Percentiles rank a stretch among this genome's conserved stretches.
These are phyloP conservation scores for Colletotrichum orchidophilum DNA, from an alignment of 2,329 filamentous ascomycete genomes.

Conservation along the genomic window DNA sequence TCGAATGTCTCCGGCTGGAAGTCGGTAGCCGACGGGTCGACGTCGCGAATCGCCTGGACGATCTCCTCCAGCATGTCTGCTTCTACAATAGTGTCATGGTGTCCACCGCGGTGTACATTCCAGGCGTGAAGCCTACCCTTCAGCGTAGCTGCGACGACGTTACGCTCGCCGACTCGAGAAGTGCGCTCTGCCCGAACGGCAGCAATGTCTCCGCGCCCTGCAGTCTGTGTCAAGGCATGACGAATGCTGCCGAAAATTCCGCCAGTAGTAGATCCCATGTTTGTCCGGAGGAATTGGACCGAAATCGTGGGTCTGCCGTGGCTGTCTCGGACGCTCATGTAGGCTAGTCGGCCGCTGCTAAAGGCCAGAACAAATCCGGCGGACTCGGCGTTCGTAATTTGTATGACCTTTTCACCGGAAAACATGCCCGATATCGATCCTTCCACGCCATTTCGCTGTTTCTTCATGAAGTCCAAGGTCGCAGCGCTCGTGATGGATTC, in stretches of 20 bases:
- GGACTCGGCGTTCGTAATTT: conserved; percentile 83
- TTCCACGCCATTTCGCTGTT: conserved; percentile 83
- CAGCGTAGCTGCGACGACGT: conserved; percentile 81
- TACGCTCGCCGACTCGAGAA: conserved; percentile 81
- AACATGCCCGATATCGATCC: conserved; percentile 77
- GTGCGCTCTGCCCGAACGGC: conserved; percentile 81
- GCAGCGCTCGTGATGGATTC: conserved; percentile 92
- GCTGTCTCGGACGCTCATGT: conserved; percentile 84
- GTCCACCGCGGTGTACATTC: conserved; percentile 89
- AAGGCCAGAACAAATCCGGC: conserved; percentile 88
- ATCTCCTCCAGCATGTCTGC: conserved; percentile 75
- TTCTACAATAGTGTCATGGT: conserved; percentile 78
- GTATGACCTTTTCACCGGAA: conserved; percentile 79
- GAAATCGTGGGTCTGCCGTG: conserved; percentile 86
- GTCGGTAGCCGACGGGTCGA: conserved; percentile 57
- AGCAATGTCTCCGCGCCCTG: conserved; percentile 79
- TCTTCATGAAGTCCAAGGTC: conserved; percentile 82
- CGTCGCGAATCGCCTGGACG: conserved; percentile 66
- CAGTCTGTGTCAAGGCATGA: conserved; percentile 75
- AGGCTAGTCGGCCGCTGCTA: conserved; percentile 86
- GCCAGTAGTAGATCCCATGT: conserved; percentile 62
- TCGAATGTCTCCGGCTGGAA: conserved; percentile 70
- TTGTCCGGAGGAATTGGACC: conserved; percentile 78
- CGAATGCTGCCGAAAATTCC: conserved; percentile 86
- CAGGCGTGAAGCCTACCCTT: conserved; percentile 84